Conservation (phyloP, 108 stramenopile genomes). For the Cyclotella kingstonii region DNA sequence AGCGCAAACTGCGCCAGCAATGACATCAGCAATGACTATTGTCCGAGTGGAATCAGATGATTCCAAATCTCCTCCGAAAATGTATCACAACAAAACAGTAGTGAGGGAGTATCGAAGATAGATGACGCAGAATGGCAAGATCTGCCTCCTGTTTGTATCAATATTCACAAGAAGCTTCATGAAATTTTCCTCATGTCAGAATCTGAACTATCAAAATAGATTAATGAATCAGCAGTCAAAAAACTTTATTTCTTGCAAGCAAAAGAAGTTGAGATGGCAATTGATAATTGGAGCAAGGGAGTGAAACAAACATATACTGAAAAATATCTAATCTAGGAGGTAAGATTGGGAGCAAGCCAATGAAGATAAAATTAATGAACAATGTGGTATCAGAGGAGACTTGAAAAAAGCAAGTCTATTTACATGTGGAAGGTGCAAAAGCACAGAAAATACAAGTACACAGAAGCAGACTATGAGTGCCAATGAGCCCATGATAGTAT, state of each 20-base stretch:
- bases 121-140: slow-evolving; percentile 58
- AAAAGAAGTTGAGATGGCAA: slow-evolving; percentile 67
- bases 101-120: slow-evolving; percentile 31
- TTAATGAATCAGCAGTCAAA: slow-evolving; percentile 68
- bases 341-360: slow-evolving; percentile 89
- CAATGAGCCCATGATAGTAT: slow-evolving; percentile 99
- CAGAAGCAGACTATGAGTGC: slow-evolving; percentile 98
- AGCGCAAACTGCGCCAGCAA: slow-evolving; percentile 26
- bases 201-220: slow-evolving; percentile 52
- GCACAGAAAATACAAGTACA: slow-evolving; percentile 92
- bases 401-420: slow-evolving; percentile 86
- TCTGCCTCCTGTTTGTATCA: slow-evolving; percentile 63
- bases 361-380: slow-evolving; percentile 88
- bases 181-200: slow-evolving; percentile 48
- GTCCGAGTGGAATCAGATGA: slow-evolving; percentile 16
- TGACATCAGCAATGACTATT: not conserved
- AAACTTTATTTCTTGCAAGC: slow-evolving; percentile 56
- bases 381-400: slow-evolving; percentile 89
- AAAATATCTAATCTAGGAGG: too few relatives aligned
- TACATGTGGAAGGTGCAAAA: slow-evolving; percentile 95
- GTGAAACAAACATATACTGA: slow-evolving; percentile 60
- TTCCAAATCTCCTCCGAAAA: too few relatives aligned
- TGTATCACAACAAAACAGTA: slow-evolving; percentile 21
- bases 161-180: slow-evolving; percentile 73
- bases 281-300: slow-evolving; percentile 40